Evolutionary conservation across 176 grass and related monocot genomes (phyloP).

Genomic region (Raddia distichophylla): DNA sequence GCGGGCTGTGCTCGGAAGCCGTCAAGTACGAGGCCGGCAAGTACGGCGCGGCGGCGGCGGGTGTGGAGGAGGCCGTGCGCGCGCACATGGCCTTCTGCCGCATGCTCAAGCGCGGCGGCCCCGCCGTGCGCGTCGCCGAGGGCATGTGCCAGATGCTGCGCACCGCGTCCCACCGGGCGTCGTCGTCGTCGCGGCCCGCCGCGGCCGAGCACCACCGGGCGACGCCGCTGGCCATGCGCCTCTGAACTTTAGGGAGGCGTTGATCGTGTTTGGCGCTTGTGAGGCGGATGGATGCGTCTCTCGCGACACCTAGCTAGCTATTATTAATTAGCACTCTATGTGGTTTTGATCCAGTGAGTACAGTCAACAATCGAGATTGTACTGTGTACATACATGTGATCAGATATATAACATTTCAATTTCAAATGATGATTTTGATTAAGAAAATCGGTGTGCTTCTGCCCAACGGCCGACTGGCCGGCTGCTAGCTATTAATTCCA

Average conservation of each 20-base stretch:
- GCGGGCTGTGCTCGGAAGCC: constrained; percentile 78
- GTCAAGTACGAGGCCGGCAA: constrained; percentile 78
- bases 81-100: constrained; percentile 80
- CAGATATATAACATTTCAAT: not conserved
- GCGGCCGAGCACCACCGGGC: not conserved
- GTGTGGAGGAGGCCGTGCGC: constrained; percentile 55
- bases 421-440: constrained; percentile 11
- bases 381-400: constrained; percentile 15
- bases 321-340: not conserved
- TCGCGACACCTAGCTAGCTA: not conserved
- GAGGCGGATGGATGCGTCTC: not conserved
- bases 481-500: too few relatives aligned
- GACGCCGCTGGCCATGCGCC: not conserved
- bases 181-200: not conserved
- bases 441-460: not conserved
- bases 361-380: not conserved
- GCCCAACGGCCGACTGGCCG: too few relatives aligned
- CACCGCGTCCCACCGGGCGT: constrained; percentile 30
- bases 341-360: not conserved
- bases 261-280: not conserved
- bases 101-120: constrained; percentile 54
- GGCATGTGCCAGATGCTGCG: constrained; percentile 88
- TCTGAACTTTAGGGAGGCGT: constrained; percentile 3
- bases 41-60: not conserved
- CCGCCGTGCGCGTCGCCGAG: constrained; percentile 64